phyloP scores from a whole-genome alignment of 257 asterid species.

The Cordia subcordata region DNA sequence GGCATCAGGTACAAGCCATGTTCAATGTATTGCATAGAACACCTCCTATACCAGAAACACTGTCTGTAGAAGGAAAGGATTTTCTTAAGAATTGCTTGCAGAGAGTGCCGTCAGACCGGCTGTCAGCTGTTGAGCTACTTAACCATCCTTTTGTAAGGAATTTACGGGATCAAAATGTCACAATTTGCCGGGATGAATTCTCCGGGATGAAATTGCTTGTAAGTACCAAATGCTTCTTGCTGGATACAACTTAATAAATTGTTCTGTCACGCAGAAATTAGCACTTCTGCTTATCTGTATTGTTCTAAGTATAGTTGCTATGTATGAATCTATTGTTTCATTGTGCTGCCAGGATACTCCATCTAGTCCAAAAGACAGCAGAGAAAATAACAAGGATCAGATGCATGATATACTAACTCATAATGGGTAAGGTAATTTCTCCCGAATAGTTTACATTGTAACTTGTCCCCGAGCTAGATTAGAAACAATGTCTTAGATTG shows the following conservation, averaged over 20 bases:
- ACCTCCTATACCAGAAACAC: conserved; percentile 67
- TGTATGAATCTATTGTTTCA: background rate
- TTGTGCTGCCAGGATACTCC: conserved; percentile 32
- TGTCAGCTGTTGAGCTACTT: conserved; percentile 59
- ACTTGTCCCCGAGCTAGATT: background rate
- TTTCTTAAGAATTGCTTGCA: conserved; percentile 67
- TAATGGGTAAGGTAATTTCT: conserved; percentile 23
- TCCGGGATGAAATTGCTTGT: conserved; percentile 40
- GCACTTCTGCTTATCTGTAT: background rate
- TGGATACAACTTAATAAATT: background rate
- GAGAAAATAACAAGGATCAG: conserved; percentile 27
- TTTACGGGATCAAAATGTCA: conserved; percentile 32
- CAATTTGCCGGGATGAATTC: conserved; percentile 34
- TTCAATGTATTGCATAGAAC: conserved; percentile 62
- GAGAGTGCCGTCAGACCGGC: conserved; percentile 69
- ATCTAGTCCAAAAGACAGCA: conserved; percentile 28
- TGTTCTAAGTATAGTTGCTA: background rate
- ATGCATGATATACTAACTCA: conserved; percentile 37
- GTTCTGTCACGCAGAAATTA: background rate
- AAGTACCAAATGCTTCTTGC: conserved; percentile 19
- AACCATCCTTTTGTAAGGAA: conserved; percentile 58
- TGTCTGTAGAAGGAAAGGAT: conserved; percentile 74
- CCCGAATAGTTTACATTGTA: background rate
- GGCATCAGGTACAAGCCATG: conserved; percentile 78
- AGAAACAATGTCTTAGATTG: background rate